A percentile compares a stretch with the other conserved stretches of the same genome.
Evolutionary conservation across 176 grass and related monocot species (phyloP).

Genomic region (Oryza glumipatula): DNA sequence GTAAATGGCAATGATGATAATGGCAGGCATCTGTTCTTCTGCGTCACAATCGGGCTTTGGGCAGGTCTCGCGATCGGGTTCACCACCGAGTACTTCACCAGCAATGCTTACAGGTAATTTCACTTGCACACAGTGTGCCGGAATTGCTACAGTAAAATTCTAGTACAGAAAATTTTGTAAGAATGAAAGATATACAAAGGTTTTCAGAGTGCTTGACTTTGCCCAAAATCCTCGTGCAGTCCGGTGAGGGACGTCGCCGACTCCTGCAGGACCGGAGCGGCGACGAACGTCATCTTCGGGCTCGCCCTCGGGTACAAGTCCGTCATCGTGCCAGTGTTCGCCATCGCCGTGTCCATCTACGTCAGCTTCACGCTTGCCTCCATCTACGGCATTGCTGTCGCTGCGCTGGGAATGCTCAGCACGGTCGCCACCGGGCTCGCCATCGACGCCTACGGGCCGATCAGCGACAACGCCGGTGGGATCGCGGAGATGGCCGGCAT

Average conservation of each 20-base stretch:
- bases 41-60: slow-evolving; percentile 64
- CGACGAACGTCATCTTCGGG: slow-evolving; percentile 80
- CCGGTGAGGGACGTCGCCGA: slow-evolving; percentile 70
- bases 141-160: background rate
- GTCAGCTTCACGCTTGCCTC: slow-evolving; percentile 64
- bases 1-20: background rate
- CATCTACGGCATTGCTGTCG: slow-evolving; percentile 73
- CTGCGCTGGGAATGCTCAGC: slow-evolving; percentile 80
- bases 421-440: slow-evolving; percentile 68
- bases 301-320: slow-evolving; percentile 77
- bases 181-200: background rate
- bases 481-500: slow-evolving; percentile 60
- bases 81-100: slow-evolving; percentile 75
- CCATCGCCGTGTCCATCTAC: slow-evolving; percentile 63
- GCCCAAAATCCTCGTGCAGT: slow-evolving; percentile 36
- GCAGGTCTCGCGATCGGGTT: slow-evolving; percentile 71
- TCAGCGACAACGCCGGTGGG: slow-evolving; percentile 70
- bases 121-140: background rate
- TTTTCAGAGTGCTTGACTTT: background rate
- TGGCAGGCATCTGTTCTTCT: slow-evolving; percentile 68
- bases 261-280: slow-evolving; percentile 68
- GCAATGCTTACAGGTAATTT: slow-evolving; percentile 66
- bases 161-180: background rate
- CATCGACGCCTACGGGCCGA: slow-evolving; percentile 74
- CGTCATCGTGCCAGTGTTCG: slow-evolving; percentile 65